These are phyloP conservation scores for Perkinsus olseni DNA, from an alignment of 169 alveolate genomes.

Conservation along the genomic window DNA sequence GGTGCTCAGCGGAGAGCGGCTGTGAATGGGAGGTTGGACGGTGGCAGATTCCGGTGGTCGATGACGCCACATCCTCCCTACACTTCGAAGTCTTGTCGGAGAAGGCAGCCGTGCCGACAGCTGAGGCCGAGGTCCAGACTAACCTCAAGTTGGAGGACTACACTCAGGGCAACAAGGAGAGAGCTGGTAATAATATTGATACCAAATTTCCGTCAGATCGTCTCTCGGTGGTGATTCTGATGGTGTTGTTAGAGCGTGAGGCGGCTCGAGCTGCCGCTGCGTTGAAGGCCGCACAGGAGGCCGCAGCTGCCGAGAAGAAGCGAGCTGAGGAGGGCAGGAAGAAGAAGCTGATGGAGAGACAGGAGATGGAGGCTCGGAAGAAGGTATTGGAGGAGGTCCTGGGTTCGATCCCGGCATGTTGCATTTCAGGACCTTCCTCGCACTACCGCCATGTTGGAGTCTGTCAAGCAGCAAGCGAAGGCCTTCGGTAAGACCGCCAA, in stretches of 20 bases:
- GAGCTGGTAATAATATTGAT: background rate
- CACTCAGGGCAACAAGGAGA: background rate
- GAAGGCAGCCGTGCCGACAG: background rate
- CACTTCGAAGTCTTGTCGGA: background rate
- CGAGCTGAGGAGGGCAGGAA: background rate
- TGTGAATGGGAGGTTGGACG: background rate
- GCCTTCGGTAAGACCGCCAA: background rate
- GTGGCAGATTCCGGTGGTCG: background rate
- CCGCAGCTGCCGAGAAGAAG: background rate
- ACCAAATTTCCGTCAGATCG: no score
- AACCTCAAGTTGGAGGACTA: background rate
- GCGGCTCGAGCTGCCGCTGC: background rate
- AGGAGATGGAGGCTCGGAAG: background rate
- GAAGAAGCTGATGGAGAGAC: background rate
- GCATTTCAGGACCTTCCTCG: background rate
- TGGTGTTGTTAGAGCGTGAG: background rate
- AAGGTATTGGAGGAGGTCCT: background rate
- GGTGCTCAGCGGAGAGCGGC: background rate
- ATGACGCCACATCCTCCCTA: background rate
- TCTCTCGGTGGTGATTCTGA: background rate
- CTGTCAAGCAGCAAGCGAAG: background rate
- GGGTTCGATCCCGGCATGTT: background rate
- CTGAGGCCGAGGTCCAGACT: background rate
- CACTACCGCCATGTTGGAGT: background rate
- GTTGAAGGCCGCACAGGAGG: background rate